Evolutionary conservation across 768 basidiomycete species (phyloP), one percentile per base, ranked within the genome.

Genomic region (Pulveroboletus frians): DNA sequence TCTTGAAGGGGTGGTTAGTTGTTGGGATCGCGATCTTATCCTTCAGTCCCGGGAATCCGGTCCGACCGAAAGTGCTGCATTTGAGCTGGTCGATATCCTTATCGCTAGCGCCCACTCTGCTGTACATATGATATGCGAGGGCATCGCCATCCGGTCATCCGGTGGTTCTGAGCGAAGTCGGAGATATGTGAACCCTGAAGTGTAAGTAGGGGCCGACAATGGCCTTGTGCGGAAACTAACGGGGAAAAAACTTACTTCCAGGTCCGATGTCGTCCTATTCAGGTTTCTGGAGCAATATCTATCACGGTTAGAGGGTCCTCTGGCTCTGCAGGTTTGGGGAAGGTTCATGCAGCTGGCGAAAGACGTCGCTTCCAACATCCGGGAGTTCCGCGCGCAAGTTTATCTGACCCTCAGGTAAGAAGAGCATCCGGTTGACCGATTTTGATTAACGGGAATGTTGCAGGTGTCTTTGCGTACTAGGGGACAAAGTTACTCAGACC

Each of bases 301-400:
- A 26, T 71, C 70, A 15, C 80, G 84, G 9, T 67, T 98, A 36
- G 96, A 98, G 66, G 91, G 92, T 0, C 91, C 96, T 0, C 71
- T 96, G 31, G 94, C 91, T 3, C 75, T 93, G 10, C 96, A 98
- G 69, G 88, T 97, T 17, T 98, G 95, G 95, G 67, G 71, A 37
- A 79, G 89, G 17, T 85, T 84, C 59, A 71, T 90, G 53, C 79
- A 83, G 42, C 72, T 97, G 37, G 79, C 83, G 7, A 90, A 86
- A 60, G 94, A 97, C 20, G 65, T 95, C 18, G 68, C 80, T n/a
- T 75, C 73, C 34, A 78, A 73, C 43, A 71, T 81, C 18, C 77
- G 83, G 26, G 83, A 85, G 27, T 87, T 85, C 67, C 87, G 85
- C 54, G 55, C 76, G 0, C 84, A 88, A 50, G 74, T 82, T 11